Evolutionary conservation across 257 asterid species (phyloP).

Genomic region (Catharanthus roseus): DNA sequence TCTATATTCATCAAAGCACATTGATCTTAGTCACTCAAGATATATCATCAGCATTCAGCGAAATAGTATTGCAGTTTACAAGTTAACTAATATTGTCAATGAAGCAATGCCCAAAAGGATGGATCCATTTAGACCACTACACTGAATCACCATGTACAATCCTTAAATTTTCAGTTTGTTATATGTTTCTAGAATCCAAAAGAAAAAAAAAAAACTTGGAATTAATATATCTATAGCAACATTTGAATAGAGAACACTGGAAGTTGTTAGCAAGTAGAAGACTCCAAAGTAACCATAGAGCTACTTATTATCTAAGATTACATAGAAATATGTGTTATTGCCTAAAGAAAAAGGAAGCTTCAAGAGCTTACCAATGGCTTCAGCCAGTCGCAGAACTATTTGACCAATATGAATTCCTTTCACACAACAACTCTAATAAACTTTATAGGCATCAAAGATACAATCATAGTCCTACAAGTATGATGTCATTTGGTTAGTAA

Average conservation of each 20-base stretch:
- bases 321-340: neutral
- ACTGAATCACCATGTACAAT: conserved; percentile 50
- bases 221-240: too few species aligned
- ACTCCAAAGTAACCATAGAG: neutral
- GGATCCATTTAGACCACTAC: conserved; percentile 61
- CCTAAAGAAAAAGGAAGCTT: conserved; percentile 6
- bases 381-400: conserved; percentile 82
- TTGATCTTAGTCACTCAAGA: neutral
- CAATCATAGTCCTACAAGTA: conserved; percentile 72
- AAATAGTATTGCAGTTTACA: conserved; percentile 36
- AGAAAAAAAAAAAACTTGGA: too few species aligned
- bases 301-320: neutral
- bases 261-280: neutral
- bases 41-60: neutral
- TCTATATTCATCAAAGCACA: too few species aligned
- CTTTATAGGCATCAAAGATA: conserved; percentile 82
- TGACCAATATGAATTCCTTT: conserved; percentile 83
- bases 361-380: conserved; percentile 80
- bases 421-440: conserved; percentile 78
- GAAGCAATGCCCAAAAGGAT: conserved; percentile 51
- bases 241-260: neutral
- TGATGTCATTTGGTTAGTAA: conserved; percentile 12
- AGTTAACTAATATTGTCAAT: conserved; percentile 47
- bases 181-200: too few species aligned
- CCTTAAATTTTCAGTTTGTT: conserved; percentile 7